Evolutionary conservation across 495 filamentous ascomycete species (phyloP), one percentile per base, ranked within the genome.

Genomic region (Penicillium canescens): DNA sequence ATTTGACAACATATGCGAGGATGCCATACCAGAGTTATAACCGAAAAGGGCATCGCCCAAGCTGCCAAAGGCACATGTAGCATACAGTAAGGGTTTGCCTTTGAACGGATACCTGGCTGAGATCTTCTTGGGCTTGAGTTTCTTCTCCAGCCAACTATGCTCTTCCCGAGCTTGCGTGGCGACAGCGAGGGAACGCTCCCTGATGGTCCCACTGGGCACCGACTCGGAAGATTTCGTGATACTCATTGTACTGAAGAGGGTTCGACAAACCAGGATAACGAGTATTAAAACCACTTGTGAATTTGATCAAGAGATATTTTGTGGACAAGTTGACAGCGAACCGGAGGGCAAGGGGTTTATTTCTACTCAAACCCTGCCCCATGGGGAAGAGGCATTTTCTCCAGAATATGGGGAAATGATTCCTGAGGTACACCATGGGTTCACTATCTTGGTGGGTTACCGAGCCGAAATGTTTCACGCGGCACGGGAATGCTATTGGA

Each of bases 11-110:
- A 7, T 59, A 3, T 39, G 42, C 4, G 4, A 42, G 5, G 14
- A 14, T 39, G 20, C 12, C 41, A 45, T 55, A 67, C 65, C 65
- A 39, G 62, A 66, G 42, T 68, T 66, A 38, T 57, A 68, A 6
- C 65, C 65, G 33, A 68, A 68, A 6, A 68, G 47, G 6, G 54
- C 62, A 61, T 68, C 65, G 14, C 65, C 65, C 56, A 68, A 42
- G 41, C 65, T 64, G 23, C 63, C 63, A 48, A 68, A 68, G 10
- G 56, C 65, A 56, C 63, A 68, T 34, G 65, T 68, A 8, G 60
- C 55, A 42, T 55, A 68, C 11, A 68, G 55, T 14, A 68, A 49
- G 13, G 57, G 43, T 24, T 31, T 46, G 1, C 65, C 65, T 43
- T 47, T 63, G 49, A 66, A 61, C 0, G 65, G 65, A 54, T 68